phyloP scores from a whole-genome alignment of 345 rosid species.

The Eucalyptus microcorys region DNA sequence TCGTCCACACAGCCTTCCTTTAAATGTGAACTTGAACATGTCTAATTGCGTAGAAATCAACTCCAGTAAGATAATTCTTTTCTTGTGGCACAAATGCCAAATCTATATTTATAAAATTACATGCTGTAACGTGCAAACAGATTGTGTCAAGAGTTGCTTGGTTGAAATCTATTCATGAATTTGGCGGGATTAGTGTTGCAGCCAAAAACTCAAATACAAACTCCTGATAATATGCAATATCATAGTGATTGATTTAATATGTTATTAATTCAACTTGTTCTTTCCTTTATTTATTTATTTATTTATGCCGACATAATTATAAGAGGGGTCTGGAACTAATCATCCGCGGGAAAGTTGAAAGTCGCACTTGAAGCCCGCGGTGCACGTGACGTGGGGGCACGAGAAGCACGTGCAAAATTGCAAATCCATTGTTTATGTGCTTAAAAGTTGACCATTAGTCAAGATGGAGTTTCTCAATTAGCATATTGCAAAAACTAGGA shows the following conservation, averaged over 20 bases:
- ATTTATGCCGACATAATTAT: not conserved
- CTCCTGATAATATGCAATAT: not conserved
- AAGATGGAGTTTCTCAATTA: not conserved
- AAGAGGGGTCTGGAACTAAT: not conserved
- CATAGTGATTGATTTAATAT: not conserved
- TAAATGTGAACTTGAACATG: not conserved
- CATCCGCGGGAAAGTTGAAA: not conserved
- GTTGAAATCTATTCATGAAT: not conserved
- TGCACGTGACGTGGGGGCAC: not conserved
- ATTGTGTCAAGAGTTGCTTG: not conserved
- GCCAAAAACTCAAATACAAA: not conserved
- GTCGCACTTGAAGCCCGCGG: not conserved
- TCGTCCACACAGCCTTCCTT: no score
- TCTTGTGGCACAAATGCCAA: not conserved
- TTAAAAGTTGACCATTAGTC: not conserved
- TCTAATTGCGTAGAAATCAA: not conserved
- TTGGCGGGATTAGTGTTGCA: not conserved
- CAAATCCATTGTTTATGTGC: not conserved
- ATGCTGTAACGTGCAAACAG: fast-evolving
- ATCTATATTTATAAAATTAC: not conserved
- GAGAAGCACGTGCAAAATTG: not conserved
- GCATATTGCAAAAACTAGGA: not conserved
- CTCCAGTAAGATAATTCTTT: not conserved
- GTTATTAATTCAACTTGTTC: no score
- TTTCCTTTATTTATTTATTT: no score